Evolutionary conservation across 257 asterid species (phyloP).

Genomic region (Solanum lycopersicoides): DNA sequence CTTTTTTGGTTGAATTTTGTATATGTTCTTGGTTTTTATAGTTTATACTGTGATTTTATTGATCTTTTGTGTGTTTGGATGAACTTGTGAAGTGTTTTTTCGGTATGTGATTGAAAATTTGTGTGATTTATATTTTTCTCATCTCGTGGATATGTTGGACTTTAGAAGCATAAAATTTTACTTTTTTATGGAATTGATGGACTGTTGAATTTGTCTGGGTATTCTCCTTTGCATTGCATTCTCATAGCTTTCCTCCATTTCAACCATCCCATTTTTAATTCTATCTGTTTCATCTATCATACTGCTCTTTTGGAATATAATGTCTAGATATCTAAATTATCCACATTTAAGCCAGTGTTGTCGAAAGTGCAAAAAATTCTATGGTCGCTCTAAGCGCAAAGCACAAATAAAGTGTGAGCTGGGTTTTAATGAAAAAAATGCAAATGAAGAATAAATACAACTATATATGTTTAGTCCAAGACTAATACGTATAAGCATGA

Average conservation of each 20-base stretch:
- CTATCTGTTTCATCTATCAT: neutral
- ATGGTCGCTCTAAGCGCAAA: neutral
- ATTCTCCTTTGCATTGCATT: neutral
- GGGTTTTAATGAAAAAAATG: neutral
- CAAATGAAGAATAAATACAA: neutral
- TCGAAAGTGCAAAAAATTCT: neutral
- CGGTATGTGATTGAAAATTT: neutral
- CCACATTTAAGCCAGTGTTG: neutral
- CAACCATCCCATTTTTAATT: neutral
- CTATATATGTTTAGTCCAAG: neutral
- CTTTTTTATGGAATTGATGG: neutral
- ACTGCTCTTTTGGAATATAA: neutral
- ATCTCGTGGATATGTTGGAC: neutral
- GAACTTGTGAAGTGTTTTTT: neutral
- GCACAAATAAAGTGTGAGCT: neutral
- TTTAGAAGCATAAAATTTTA: neutral
- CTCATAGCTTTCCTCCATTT: neutral
- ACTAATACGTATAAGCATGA: neutral
- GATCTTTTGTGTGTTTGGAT: neutral
- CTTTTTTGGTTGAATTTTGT: neutral
- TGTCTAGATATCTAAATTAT: neutral
- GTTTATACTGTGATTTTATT: neutral
- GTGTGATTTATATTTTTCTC: neutral
- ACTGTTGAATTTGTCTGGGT: neutral
- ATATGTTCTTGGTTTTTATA: neutral